These are phyloP conservation scores for Geranium incanum DNA, from an alignment of 441 rosid species.

Conservation along the genomic window DNA sequence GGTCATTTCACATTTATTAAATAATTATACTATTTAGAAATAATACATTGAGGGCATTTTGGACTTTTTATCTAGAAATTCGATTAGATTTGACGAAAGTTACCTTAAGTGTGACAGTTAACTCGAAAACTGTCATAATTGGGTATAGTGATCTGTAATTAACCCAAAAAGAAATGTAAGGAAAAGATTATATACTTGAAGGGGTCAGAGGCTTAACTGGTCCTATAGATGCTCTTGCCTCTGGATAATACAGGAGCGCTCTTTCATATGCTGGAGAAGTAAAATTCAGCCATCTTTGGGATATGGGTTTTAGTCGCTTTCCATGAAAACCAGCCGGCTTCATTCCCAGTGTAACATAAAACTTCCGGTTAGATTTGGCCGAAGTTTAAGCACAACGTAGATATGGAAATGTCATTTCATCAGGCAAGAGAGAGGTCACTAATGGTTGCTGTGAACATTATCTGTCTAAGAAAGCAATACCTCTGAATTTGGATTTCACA, in stretches of 20 bases:
- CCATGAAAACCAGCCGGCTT: neutral
- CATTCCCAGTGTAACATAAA: neutral
- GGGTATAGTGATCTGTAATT: too few species aligned
- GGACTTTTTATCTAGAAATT: too few species aligned
- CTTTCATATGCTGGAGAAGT: too few species aligned
- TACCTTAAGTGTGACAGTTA: too few species aligned
- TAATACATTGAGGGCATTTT: too few species aligned
- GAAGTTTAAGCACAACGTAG: neutral
- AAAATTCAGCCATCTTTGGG: neutral
- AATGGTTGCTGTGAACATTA: neutral
- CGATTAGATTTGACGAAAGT: too few species aligned
- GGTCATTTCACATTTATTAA: too few species aligned
- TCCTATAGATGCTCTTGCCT: neutral
- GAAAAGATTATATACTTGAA: neutral
- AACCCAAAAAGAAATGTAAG: neutral
- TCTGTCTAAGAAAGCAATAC: constrained; percentile 13
- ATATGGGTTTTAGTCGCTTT: neutral
- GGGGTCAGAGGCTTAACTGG: neutral
- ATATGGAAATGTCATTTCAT: neutral
- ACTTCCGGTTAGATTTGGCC: neutral
- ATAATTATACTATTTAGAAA: too few species aligned
- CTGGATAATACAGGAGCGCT: neutral
- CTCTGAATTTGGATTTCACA: constrained; percentile 11
- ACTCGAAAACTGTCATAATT: too few species aligned
- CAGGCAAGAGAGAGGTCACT: neutral